Evolutionary conservation across 2,329 filamentous ascomycete genomes (phyloP), one percentile per base, ranked within the genome.

Genomic region (Colletotrichum orchidophilum): DNA sequence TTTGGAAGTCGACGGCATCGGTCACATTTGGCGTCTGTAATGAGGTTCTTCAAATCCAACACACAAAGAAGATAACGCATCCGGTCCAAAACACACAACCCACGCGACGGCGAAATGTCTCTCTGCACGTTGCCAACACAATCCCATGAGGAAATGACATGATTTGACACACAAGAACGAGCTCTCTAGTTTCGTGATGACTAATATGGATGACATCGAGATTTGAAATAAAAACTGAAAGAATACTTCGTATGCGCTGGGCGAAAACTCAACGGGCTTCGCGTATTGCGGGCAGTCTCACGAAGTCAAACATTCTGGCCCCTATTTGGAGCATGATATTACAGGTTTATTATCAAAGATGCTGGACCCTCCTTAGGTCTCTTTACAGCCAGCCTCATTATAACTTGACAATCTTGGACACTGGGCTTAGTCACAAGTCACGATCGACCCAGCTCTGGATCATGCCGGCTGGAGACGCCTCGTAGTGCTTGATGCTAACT

Each of bases 401-500:
- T 11, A 72, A 29, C 35, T 57, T 72, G 29, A 54, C 60, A n/a
- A 27, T 46, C 2, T 42, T 29, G 29, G 35, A 8, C 15, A 46
- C 12, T 52, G 46, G 31, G 27, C 21, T 49, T 26, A 75, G 63
- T 75, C 73, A 75, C 59, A 72, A 67, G 70, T 85, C 80, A 66
- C 90, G 85, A 76, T 95, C 93, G 2, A 87, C 92, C 86, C 90
- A 97, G 81, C 94, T 96, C 85, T 94, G 87, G 73, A 97, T 92
- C 85, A 98, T 91, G 6, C 95, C 95, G 80, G 93, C 89, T 7
- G 92, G 84, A 6, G 90, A 93, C 1, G 95, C 88, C 75, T 97
- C 94, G 81, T 98, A 98, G 83, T 98, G 94, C 83, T 92, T 93
- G 81, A 97, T 82, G 15, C 86, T 87, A 33, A 97, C 93, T 79